Evolutionary conservation across 2,329 filamentous ascomycete genomes (phyloP).

Genomic region (Penicillium italicum): DNA sequence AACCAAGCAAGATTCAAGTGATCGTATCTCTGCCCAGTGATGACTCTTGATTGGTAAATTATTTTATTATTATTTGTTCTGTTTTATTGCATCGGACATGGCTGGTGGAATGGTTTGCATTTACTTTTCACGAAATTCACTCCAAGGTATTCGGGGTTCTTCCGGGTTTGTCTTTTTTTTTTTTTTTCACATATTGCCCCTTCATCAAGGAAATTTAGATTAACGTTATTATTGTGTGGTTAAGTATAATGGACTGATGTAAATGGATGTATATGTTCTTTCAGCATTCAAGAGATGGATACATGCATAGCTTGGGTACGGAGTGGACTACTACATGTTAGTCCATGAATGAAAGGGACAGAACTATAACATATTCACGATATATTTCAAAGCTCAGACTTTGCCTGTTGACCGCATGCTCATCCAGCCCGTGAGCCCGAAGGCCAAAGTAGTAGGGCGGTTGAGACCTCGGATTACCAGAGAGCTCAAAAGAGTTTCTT

Average conservation of each 20-base stretch:
- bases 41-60: neutral
- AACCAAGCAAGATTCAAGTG: constrained; percentile 29
- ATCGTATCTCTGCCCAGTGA: constrained; percentile 6
- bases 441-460: constrained; percentile 30
- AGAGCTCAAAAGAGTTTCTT: constrained; percentile 40
- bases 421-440: constrained; percentile 34
- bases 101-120: constrained; percentile 16
- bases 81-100: constrained; percentile 12
- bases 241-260: neutral
- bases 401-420: constrained; percentile 45
- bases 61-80: neutral
- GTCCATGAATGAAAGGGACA: neutral
- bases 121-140: constrained; percentile 12
- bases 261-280: neutral
- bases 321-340: too few species aligned
- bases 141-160: constrained; percentile 1
- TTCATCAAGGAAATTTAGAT: constrained; percentile 1
- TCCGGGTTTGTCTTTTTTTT: constrained; percentile 13
- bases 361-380: neutral
- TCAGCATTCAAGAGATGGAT: too few species aligned
- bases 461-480: constrained; percentile 48
- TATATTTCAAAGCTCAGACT: constrained; percentile 36
- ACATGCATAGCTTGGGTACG: too few species aligned
- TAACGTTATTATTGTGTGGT: neutral
- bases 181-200: constrained; percentile 19